Base-by-base conservation (phyloP, 306 rosid genomes). In the Alnus glutinosa region DNA sequence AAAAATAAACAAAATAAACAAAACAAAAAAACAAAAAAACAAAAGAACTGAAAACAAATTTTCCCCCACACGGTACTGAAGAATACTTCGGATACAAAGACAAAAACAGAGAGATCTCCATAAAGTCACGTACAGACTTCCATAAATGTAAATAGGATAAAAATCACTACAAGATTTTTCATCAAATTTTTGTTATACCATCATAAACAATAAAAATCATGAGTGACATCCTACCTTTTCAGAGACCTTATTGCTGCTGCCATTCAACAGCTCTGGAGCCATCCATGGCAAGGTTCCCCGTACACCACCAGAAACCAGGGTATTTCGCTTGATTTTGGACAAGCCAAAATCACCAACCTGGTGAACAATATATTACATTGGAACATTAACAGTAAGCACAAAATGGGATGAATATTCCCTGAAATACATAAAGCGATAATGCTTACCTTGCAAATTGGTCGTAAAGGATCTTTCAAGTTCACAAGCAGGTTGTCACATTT, bases 301-400 rank as follows among this genome's bases (percentile, higher is more conserved):
- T 54, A 93, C 97, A 52, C 98, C 98, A 19, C 98, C 98, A 67
- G 97, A 91, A 54, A 93, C 98, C 87, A 93, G 77, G 49, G 98
- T 93, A 76, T 91, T 91, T 67, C 93, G 77, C 85, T 90, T 93
- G 77, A 91, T 93, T 82, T 89, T 93, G 79, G 98, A 93, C 74
- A 93, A 89, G 68, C 98, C 98, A 85, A 93, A 93, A 82, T 93
- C 98, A 46, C 94, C 98, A 19, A 93, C 98, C 98, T 93, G 87
- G 62, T 6, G 81, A 64, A 55, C 61, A 73, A 76, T 30, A 83
- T 63, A 79, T 73, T 30, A 71, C 13, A 71, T 48, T 37, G 70
- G 8, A 73, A 74, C 32, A 18, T 62, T 76, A 42, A 47, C 34
- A 42, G 62, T 19, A 44, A 67, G 23, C 70, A 19, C 10, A 74